Base-by-base conservation (phyloP, 768 basidiomycete genomes). In the Rhodosporidiobolus sp. region DNA sequence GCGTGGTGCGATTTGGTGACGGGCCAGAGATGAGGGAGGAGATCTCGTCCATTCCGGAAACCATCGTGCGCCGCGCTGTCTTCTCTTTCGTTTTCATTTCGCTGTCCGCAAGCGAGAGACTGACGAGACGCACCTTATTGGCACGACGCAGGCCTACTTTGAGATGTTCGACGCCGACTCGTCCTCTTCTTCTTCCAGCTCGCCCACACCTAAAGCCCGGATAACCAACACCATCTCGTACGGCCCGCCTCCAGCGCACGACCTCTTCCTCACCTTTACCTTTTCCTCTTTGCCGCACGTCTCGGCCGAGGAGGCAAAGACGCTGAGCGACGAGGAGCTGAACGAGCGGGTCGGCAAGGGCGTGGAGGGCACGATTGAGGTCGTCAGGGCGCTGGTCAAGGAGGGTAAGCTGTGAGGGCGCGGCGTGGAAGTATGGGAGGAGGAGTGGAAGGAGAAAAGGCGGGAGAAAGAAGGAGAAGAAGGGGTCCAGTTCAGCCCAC, bases 191-290 rank as follows among this genome's bases (percentile, higher is more conserved):
- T 55, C 52, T 45, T 72, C 65, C 35, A 38, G 50, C 38, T 57
- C 52, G 11, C 38, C 57, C 26, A 34, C 38, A 1, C 52, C 38
- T 20, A 45, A 63, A 1, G 24, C 26, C n/a, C 69, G 74, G 1
- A 63, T 75, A 34, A 43, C 68, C 19, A 72, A 72, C 74, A 16
- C 59, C 32, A 22, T 75, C 46, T 75, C 74, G 50, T 60, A 72
- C 64, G 67, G 64, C 45, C 58, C 66, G 1, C 52, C 63, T 2
- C 64, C 64, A 9, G 14, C 63, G 7, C 28, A 49, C n/a, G 74
- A 75, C 28, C 65, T 75, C 17, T 49, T 71, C 48, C 63, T 75
- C 22, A 68, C 74, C 5, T 75, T 64, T 59, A 35, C 63, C 14
- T 75, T 70, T 46, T 35, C 63, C 14, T 28, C 34, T 7, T 35